Evolutionary conservation across 2,329 filamentous ascomycete species (phyloP).

Genomic region (Aspergillus sp.): DNA sequence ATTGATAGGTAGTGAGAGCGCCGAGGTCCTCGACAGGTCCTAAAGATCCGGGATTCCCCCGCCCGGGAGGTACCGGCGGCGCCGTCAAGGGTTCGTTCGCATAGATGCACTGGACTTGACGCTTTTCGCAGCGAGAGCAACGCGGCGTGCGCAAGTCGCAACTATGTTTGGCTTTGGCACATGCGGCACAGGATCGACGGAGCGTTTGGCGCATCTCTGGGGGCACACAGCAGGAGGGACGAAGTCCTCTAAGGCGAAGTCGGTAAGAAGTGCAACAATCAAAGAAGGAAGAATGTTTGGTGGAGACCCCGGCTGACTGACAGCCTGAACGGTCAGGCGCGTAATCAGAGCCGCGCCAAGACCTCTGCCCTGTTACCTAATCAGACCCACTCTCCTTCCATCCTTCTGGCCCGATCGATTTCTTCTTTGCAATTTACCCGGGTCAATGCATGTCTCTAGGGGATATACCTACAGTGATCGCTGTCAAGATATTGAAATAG

Average conservation of each 20-base stretch:
- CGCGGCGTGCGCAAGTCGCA: conserved; percentile 56
- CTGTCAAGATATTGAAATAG: no score
- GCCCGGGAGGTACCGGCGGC: conserved; percentile 13
- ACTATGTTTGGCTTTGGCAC: conserved; percentile 56
- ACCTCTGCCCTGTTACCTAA: not conserved
- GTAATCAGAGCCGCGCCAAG: not conserved
- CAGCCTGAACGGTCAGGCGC: not conserved
- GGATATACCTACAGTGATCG: no score
- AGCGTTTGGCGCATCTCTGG: conserved; percentile 55
- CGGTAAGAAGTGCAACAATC: not conserved
- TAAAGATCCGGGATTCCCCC: conserved; percentile 8
- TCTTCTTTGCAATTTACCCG: no score
- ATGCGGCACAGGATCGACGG: conserved; percentile 57
- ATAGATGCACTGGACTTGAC: conserved; percentile 51
- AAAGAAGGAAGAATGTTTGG: not conserved
- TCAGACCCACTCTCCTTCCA: no score
- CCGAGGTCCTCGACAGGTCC: conserved; percentile 1
- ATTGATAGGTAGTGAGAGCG: conserved; percentile 26
- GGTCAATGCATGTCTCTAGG: no score
- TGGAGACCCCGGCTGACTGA: not conserved
- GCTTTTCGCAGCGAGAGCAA: conserved; percentile 57
- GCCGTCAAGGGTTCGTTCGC: conserved; percentile 53
- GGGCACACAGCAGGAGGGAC: not conserved
- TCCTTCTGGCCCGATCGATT: no score
- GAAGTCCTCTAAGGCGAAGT: not conserved